Conservation (phyloP, 78 protist species). For the Anaeramoeba flamelloides region DNA sequence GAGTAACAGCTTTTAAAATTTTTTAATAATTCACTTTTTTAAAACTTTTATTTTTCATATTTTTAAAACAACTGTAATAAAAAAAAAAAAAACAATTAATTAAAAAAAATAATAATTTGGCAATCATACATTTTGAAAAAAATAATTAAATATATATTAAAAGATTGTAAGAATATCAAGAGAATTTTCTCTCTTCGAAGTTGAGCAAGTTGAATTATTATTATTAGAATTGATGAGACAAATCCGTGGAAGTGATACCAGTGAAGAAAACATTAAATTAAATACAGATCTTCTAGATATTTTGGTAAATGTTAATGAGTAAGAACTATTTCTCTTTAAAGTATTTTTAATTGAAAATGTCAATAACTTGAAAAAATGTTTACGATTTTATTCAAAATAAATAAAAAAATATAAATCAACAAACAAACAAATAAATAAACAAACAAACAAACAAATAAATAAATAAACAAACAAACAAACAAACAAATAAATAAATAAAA, state of each 20-base stretch:
- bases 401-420: too few relatives aligned
- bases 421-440: too few relatives aligned
- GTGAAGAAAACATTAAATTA: not conserved
- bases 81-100: not conserved
- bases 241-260: not conserved
- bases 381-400: too few relatives aligned
- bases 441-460: too few relatives aligned
- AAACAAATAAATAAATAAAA: not conserved
- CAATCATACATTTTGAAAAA: too few relatives aligned
- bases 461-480: too few relatives aligned
- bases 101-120: too few relatives aligned
- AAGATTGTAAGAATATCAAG: not conserved
- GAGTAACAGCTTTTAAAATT: too few relatives aligned
- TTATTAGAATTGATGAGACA: not conserved
- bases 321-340: not conserved
- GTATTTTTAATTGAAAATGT: not conserved
- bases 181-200: not conserved
- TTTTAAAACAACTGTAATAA: not conserved
- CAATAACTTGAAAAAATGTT: too few relatives aligned
- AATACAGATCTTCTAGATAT: not conserved
- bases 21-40: too few relatives aligned
- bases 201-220: not conserved
- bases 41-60: too few relatives aligned
- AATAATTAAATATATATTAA: not conserved
- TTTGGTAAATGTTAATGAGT: not conserved